Base-by-base conservation (phyloP, 345 rosid species). In the Eucalyptus brandiana region DNA sequence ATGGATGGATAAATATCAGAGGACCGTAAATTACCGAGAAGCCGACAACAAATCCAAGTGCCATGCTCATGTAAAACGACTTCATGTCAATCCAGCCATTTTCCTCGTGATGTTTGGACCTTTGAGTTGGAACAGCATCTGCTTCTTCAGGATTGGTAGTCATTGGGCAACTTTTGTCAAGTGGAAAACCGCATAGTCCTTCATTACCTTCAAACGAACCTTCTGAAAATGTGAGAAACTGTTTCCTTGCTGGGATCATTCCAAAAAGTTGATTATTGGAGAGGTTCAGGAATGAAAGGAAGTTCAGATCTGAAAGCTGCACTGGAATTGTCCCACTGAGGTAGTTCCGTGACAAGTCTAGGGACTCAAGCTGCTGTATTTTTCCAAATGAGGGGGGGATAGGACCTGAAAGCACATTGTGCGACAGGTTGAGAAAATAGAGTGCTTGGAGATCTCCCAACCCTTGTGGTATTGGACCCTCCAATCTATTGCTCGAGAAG, bases 261-360 rank as follows among this genome's bases (percentile, higher is more conserved):
- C 95, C 93, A 17, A 24, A 87, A 4, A 93, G 90, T 6, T 90
- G 89, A 89, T 93, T 94, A 44, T 90, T 13, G 15, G 95, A 95
- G 51, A 95, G 80, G 91, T 94, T 90, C 65, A 95, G 69, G 62
- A 88, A 13, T 2, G 93, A 58, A 30, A 94, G 90, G 69, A 91
- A 94, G 87, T 51, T 88, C 23, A 93, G 89, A 3, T 50, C 28
- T 3, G 90, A 67, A 17, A 94, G 93, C 86, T 89, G 87, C 7
- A 5, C 1, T 21, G 96, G 95, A 80, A 94, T 90, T 18, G 2
- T 30, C 11, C 95, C 96, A 30, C 6, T 60, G 8, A 95, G 87
- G 2, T n/a, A 48, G 60, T 95, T 95, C 7, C 37, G 5, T 10
- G 87, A 60, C 26, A 94, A 85, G 90, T 91, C 92, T 32, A 94